phyloP scores from a whole-genome alignment of 106 monocot species.

The Dactylorhiza incarnata region DNA sequence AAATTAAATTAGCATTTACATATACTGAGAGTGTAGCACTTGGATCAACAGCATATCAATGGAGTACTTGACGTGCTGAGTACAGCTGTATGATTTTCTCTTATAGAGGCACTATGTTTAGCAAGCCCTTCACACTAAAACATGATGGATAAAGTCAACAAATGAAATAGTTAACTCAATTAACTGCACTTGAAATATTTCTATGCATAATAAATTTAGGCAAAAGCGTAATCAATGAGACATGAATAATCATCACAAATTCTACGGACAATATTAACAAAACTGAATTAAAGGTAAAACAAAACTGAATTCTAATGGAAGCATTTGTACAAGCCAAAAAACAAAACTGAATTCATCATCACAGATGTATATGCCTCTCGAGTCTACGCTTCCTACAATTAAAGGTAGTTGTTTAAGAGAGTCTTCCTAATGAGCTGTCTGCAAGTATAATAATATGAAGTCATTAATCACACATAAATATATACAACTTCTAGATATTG shows the following conservation, averaged over 20 bases:
- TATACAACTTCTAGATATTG: neutral
- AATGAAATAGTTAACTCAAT: too few relatives aligned
- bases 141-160: too few relatives aligned
- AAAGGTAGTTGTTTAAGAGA: constrained; percentile 38
- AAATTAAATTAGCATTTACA: neutral
- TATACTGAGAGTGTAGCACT: constrained; percentile 84
- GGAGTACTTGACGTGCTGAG: constrained; percentile 78
- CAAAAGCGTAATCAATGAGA: too few relatives aligned
- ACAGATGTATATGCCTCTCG: constrained; percentile 56
- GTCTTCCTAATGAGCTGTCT: constrained; percentile 36
- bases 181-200: too few relatives aligned
- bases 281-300: constrained; percentile 54
- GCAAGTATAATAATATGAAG: constrained; percentile 14
- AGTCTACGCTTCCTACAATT: constrained; percentile 57
- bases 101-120: constrained; percentile 65
- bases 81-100: constrained; percentile 75
- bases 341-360: constrained; percentile 79
- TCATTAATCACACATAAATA: neutral
- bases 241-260: too few relatives aligned
- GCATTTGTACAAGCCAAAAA: constrained; percentile 89
- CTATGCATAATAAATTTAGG: too few relatives aligned
- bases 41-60: constrained; percentile 96
- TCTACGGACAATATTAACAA: neutral
- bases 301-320: constrained; percentile 51
- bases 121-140: constrained; percentile 79